A percentile compares a stretch with the other conserved stretches of the same genome.
These are phyloP conservation scores for Narthecium ossifragum DNA, from an alignment of 106 monocot species.

Conservation along the genomic window DNA sequence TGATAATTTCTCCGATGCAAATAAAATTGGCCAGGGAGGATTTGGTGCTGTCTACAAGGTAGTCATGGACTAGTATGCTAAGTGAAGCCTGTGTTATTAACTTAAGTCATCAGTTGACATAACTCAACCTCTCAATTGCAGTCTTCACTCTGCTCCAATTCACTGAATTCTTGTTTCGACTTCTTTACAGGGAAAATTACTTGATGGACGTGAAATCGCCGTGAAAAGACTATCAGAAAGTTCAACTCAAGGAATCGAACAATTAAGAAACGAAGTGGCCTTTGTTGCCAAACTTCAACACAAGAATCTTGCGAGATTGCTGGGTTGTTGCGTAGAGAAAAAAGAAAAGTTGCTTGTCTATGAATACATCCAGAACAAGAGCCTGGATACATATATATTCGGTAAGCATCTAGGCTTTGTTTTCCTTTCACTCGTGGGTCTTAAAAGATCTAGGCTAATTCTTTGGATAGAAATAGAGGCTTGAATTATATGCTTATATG, in stretches of 20 bases:
- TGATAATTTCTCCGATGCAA: slow-evolving; percentile 4
- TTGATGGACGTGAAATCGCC: slow-evolving; percentile 7
- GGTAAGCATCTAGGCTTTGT: slow-evolving; percentile 2
- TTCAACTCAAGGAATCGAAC: slow-evolving; percentile 2
- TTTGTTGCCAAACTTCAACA: slow-evolving; percentile 11
- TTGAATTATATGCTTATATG: too few species aligned
- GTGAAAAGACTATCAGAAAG: slow-evolving; percentile 5
- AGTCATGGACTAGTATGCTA: too few species aligned
- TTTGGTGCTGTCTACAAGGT: slow-evolving; percentile 7
- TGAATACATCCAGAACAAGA: slow-evolving; percentile 5
- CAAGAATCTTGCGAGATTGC: slow-evolving; percentile 4
- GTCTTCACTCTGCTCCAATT: too few species aligned
- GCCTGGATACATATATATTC: slow-evolving; percentile 10
- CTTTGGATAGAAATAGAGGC: too few species aligned
- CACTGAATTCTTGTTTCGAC: background rate
- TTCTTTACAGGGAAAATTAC: background rate
- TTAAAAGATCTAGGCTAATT: too few species aligned
- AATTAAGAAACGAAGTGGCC: slow-evolving; percentile 6
- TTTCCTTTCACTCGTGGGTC: too few species aligned
- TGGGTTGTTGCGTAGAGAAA: slow-evolving; percentile 10
- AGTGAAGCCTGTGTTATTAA: too few species aligned
- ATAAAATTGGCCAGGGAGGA: slow-evolving; percentile 11
- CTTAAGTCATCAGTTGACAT: too few species aligned
- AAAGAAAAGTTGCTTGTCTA: slow-evolving; percentile 10
- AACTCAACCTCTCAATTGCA: too few species aligned